Percentiles rank a stretch among this genome's conserved stretches.
phyloP scores from a whole-genome alignment of 371 early-diverging fungal species.

The Apophysomyces sp. region DNA sequence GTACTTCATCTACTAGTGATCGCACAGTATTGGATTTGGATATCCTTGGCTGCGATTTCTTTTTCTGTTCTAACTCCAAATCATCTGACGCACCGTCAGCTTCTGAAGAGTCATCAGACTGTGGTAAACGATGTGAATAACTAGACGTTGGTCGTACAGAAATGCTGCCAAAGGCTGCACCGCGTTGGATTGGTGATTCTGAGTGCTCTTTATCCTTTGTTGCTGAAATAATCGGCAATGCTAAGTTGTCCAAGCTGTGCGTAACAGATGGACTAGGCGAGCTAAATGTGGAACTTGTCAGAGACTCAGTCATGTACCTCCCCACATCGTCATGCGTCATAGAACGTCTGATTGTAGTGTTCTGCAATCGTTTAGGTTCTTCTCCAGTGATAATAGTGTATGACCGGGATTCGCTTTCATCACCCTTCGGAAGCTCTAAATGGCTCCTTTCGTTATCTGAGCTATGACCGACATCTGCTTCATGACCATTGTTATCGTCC shows the following conservation, averaged over 20 bases:
- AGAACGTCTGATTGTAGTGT: background rate
- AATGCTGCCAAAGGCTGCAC: constrained; percentile 11
- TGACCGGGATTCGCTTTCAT: background rate
- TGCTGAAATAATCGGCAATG: background rate
- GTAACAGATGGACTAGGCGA: background rate
- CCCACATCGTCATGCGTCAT: background rate
- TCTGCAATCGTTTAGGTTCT: background rate
- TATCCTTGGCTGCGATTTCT: background rate
- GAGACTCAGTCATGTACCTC: background rate
- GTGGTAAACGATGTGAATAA: constrained; percentile 13
- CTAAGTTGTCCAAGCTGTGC: background rate
- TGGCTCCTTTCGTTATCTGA: background rate
- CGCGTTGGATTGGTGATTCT: background rate
- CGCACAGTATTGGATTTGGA: background rate
- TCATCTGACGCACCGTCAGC: background rate
- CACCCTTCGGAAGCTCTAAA: background rate
- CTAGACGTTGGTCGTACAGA: constrained; percentile 19
- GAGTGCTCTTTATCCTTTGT: background rate
- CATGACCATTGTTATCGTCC: background rate
- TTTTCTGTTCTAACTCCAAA: too few relatives aligned
- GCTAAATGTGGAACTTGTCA: background rate
- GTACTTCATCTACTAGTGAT: background rate
- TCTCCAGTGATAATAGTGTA: background rate
- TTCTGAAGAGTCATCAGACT: background rate
- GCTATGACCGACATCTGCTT: background rate